A percentile compares a stretch with the other conserved stretches of the same genome.
These are phyloP conservation scores for Meripilus lineatus DNA, from an alignment of 1,284 basidiomycete species.

Conservation along the genomic window DNA sequence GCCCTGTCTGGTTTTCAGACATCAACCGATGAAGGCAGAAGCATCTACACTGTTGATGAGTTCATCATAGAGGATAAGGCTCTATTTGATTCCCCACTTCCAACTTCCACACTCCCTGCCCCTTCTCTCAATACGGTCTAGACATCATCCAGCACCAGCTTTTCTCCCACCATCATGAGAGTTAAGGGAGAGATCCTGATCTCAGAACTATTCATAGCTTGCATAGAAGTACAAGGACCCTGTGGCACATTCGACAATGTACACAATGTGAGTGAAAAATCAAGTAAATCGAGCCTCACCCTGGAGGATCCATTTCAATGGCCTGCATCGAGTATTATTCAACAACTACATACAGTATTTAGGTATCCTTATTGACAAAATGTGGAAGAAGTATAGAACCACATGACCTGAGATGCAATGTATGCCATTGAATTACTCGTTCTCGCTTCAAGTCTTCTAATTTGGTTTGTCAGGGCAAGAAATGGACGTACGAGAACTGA, in stretches of 20 bases:
- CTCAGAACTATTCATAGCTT: too few species aligned
- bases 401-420: constrained; percentile 75
- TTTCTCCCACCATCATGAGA: too few species aligned
- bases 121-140: too few species aligned
- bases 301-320: background rate
- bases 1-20: background rate
- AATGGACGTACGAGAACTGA: constrained; percentile 81
- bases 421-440: constrained; percentile 27
- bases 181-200: too few species aligned
- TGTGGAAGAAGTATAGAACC: constrained; percentile 56
- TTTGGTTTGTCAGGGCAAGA: constrained; percentile 61
- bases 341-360: constrained; percentile 70
- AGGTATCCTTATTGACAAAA: constrained; percentile 73
- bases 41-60: background rate
- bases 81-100: too few species aligned
- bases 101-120: too few species aligned
- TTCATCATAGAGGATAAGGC: too few species aligned
- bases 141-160: too few species aligned
- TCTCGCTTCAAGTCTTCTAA: background rate
- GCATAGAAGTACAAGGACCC: too few species aligned
- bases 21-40: background rate
- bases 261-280: constrained; percentile 58
- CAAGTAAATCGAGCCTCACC: background rate
- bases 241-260: too few species aligned
- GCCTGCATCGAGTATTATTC: too few species aligned